phyloP scores from a whole-genome alignment of 768 basidiomycete species.

The Zangia roseola region DNA sequence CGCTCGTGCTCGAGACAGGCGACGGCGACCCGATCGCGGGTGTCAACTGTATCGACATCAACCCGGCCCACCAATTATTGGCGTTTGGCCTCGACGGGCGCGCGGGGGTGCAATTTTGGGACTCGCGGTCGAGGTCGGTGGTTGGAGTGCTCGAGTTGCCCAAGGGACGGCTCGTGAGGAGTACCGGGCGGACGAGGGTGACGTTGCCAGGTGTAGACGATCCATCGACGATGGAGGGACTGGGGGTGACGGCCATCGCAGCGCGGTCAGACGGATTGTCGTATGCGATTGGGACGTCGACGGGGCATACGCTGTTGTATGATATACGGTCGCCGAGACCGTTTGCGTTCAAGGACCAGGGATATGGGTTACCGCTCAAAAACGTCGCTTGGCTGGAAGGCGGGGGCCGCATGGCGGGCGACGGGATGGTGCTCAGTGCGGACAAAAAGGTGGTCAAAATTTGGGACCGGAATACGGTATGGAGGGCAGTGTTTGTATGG shows the following conservation, averaged over 20 bases:
- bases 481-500: slow-evolving; percentile 26
- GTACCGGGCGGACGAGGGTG: slow-evolving; percentile 33
- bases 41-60: slow-evolving; percentile 90
- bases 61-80: slow-evolving; percentile 87
- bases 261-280: slow-evolving; percentile 88
- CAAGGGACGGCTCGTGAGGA: slow-evolving; percentile 45
- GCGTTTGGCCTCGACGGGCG: slow-evolving; percentile 87
- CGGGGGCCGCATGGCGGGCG: slow-evolving; percentile 78
- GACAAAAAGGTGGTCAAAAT: slow-evolving; percentile 98
- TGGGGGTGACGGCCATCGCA: slow-evolving; percentile 80
- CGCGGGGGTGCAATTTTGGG: slow-evolving; percentile 94
- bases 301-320: slow-evolving; percentile 92
- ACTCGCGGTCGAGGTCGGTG: slow-evolving; percentile 76
- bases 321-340: slow-evolving; percentile 85
- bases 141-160: slow-evolving; percentile 73
- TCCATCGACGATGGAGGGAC: slow-evolving; percentile 23
- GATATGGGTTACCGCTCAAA: slow-evolving; percentile 89
- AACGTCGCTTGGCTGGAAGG: slow-evolving; percentile 89
- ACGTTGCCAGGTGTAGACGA: slow-evolving; percentile 36
- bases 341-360: slow-evolving; percentile 93
- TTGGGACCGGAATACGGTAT: slow-evolving; percentile 84
- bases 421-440: slow-evolving; percentile 85
- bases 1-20: slow-evolving; percentile 58
- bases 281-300: slow-evolving; percentile 92
- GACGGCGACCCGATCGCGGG: slow-evolving; percentile 60